These are phyloP conservation scores for Veloporphyrellus conicus DNA, from an alignment of 1,284 basidiomycete genomes.

Conservation along the genomic window DNA sequence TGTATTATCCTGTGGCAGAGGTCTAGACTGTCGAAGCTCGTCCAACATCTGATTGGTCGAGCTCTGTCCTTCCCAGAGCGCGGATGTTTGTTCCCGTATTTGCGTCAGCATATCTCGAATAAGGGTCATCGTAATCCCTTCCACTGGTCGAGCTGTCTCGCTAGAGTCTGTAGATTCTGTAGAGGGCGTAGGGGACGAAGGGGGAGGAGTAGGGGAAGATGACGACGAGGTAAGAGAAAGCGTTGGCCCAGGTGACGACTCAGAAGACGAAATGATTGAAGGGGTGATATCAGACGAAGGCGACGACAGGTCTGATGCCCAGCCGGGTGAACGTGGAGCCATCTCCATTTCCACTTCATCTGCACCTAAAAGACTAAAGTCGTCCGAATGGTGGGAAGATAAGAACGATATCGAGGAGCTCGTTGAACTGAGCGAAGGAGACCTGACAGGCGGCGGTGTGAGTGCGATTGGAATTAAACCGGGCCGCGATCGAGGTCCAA, in stretches of 20 bases:
- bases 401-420: constrained; percentile 59
- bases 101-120: constrained; percentile 46
- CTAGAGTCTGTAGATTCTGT: constrained; percentile 38
- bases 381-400: constrained; percentile 74
- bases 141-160: constrained; percentile 41
- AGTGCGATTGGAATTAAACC: constrained; percentile 27
- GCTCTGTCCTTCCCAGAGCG: constrained; percentile 55
- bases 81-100: constrained; percentile 49
- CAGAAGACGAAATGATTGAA: constrained; percentile 33
- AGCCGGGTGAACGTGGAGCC: constrained; percentile 25
- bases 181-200: constrained; percentile 35
- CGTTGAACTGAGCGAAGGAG: constrained; percentile 46
- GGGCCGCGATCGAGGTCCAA: constrained; percentile 25
- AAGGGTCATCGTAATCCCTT: constrained; percentile 34
- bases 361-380: constrained; percentile 42
- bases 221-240: constrained; percentile 33
- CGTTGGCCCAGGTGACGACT: constrained; percentile 30
- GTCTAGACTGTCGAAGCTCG: constrained; percentile 36
- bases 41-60: constrained; percentile 50
- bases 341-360: constrained; percentile 34
- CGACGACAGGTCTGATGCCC: constrained; percentile 32
- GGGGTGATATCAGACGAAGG: constrained; percentile 32
- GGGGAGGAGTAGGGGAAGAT: constrained; percentile 33
- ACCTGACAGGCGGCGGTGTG: constrained; percentile 40
- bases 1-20: constrained; percentile 28